These are phyloP conservation scores for Fusarium marasasianum DNA, from an alignment of 2,329 filamentous ascomycete genomes.

Conservation along the genomic window DNA sequence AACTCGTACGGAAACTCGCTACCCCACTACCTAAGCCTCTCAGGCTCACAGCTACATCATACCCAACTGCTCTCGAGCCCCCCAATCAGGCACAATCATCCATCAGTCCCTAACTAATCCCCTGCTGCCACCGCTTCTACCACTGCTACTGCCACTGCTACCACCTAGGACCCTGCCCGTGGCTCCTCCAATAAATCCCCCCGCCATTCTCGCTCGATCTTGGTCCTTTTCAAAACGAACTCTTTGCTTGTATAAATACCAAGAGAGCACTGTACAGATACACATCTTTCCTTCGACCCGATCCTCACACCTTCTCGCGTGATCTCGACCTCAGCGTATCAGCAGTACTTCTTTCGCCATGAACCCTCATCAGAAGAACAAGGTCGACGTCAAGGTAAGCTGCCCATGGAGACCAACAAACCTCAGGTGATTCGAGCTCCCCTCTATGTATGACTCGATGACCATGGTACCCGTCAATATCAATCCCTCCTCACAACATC, in stretches of 20 bases:
- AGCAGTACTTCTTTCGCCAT: slow-evolving; percentile 58
- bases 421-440: slow-evolving; percentile 26
- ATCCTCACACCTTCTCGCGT: neutral
- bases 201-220: slow-evolving; percentile 34
- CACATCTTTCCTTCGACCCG: neutral
- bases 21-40: slow-evolving; percentile 21
- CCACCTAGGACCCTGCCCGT: slow-evolving; percentile 31
- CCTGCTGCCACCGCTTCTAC: slow-evolving; percentile 17
- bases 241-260: slow-evolving; percentile 4
- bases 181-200: slow-evolving; percentile 36
- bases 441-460: slow-evolving; percentile 24
- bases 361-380: slow-evolving; percentile 99
- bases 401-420: slow-evolving; percentile 27
- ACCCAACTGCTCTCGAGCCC: slow-evolving; percentile 32
- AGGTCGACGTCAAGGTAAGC: slow-evolving; percentile 93
- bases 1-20: neutral
- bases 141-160: slow-evolving; percentile 12
- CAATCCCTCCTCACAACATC: neutral
- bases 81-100: slow-evolving; percentile 40
- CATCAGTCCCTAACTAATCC: neutral
- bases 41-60: slow-evolving; percentile 38
- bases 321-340: neutral
- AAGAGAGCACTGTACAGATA: slow-evolving; percentile 6
- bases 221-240: slow-evolving; percentile 34
- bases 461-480: neutral